A percentile compares a stretch with the other conserved stretches of the same genome.
phyloP scores from a whole-genome alignment of 1,284 basidiomycete species.

The Apiotrichum gamsii region DNA sequence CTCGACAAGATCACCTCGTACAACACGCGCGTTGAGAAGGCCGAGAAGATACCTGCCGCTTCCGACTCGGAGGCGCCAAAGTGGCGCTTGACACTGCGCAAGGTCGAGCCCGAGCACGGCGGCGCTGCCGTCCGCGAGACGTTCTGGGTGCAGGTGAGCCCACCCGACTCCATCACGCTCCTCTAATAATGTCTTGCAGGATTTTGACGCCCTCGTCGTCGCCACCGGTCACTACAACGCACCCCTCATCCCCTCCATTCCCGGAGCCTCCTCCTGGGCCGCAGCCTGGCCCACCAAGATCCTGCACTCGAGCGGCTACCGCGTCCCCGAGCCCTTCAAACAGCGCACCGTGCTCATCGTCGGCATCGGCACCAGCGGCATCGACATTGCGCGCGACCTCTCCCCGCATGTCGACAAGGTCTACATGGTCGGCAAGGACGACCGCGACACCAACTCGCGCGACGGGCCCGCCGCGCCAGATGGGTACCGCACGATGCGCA shows the following conservation, averaged over 20 bases:
- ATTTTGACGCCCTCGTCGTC: conserved; percentile 52
- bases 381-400: conserved; percentile 49
- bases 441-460: too few relatives aligned
- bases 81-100: conserved; percentile 26
- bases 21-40: conserved; percentile 53
- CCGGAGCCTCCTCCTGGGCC: conserved; percentile 47
- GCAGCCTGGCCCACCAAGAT: conserved; percentile 44
- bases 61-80: neutral
- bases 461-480: conserved; percentile 17
- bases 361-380: conserved; percentile 51
- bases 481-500: conserved; percentile 35
- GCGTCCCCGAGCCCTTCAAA: conserved; percentile 47
- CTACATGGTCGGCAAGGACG: conserved; percentile 34
- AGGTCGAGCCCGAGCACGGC: conserved; percentile 49
- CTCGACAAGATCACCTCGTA: conserved; percentile 48
- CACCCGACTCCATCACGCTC: too few relatives aligned
- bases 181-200: conserved; percentile 22
- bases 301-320: conserved; percentile 51
- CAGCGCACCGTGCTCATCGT: conserved; percentile 50
- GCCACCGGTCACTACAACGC: conserved; percentile 51
- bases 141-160: conserved; percentile 42
- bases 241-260: conserved; percentile 43
- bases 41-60: conserved; percentile 20
- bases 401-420: neutral
- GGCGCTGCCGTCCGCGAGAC: conserved; percentile 28